Evolutionary conservation across 176 grass and related monocot species (phyloP).

Genomic region (Ensete glaucum): DNA sequence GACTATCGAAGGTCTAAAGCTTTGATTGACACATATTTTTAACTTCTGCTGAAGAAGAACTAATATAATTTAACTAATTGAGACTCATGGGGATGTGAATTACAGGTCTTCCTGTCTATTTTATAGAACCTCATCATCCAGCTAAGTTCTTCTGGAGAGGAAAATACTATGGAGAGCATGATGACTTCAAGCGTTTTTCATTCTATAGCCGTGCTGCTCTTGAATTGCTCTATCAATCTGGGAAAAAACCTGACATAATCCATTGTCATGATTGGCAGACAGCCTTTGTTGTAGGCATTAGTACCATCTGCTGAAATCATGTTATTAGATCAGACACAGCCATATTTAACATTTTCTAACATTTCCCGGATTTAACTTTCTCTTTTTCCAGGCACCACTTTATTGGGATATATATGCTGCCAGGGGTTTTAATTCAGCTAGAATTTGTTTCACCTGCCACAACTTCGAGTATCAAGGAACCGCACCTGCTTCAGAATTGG

Average conservation of each 20-base stretch:
- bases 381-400: conserved; percentile 57
- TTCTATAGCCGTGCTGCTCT: conserved; percentile 88
- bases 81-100: conserved; percentile 11
- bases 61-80: background rate
- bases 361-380: background rate
- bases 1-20: conserved; percentile 60
- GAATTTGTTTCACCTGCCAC: conserved; percentile 96
- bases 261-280: conserved; percentile 99
- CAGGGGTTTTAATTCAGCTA: conserved; percentile 75
- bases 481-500: conserved; percentile 67
- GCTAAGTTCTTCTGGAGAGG: conserved; percentile 78
- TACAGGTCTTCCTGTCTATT: conserved; percentile 89
- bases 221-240: conserved; percentile 63
- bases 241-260: conserved; percentile 92
- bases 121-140: conserved; percentile 91
- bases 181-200: conserved; percentile 89
- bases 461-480: conserved; percentile 96
- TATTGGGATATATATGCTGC: conserved; percentile 94
- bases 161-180: conserved; percentile 83
- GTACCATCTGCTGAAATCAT: conserved; percentile 2
- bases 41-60: background rate
- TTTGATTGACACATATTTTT: background rate
- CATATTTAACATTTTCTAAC: background rate
- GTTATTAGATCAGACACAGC: conserved; percentile 1
- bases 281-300: conserved; percentile 74